Evolutionary conservation across 208 protist species (phyloP).

Genomic region (Angomonas ambiguus): DNA sequence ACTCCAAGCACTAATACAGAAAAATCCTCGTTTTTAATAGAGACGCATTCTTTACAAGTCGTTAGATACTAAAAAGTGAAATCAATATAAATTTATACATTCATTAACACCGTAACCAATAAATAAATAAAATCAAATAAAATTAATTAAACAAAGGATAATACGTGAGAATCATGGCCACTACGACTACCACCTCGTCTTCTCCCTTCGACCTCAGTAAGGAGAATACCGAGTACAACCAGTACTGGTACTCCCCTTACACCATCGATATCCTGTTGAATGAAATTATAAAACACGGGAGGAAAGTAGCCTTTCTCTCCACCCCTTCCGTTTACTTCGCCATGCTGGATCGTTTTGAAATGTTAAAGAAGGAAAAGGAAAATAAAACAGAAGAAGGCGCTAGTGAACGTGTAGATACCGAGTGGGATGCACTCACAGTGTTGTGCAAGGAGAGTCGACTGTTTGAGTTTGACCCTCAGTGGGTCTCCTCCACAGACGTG

Average conservation of each 20-base stretch:
- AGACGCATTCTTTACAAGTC: too few species aligned
- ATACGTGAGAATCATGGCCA: too few species aligned
- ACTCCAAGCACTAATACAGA: too few species aligned
- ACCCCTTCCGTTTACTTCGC: conserved; percentile 90
- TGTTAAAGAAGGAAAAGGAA: neutral
- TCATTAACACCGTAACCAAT: too few species aligned
- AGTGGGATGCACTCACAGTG: neutral
- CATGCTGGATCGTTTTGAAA: conserved; percentile 26
- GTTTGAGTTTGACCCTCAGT: conserved; percentile 89
- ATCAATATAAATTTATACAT: too few species aligned
- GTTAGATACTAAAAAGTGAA: neutral
- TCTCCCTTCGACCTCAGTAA: conserved; percentile 14
- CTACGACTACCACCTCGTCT: too few species aligned
- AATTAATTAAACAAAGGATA: neutral
- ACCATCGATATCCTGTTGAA: conserved; percentile 66
- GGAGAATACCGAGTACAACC: conserved; percentile 83
- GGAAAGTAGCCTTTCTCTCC: conserved; percentile 81
- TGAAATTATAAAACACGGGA: conserved; percentile 64
- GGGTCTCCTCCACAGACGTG: conserved; percentile 49
- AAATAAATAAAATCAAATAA: conserved; percentile 5
- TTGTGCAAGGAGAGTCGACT: conserved; percentile 31
- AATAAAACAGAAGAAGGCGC: neutral
- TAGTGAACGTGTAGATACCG: neutral
- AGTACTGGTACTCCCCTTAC: conserved; percentile 92
- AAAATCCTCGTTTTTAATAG: too few species aligned